A percentile compares a stretch with the other conserved stretches of the same genome.
phyloP scores from a whole-genome alignment of 2,329 filamentous ascomycete genomes.

The Phialophora macrospora region DNA sequence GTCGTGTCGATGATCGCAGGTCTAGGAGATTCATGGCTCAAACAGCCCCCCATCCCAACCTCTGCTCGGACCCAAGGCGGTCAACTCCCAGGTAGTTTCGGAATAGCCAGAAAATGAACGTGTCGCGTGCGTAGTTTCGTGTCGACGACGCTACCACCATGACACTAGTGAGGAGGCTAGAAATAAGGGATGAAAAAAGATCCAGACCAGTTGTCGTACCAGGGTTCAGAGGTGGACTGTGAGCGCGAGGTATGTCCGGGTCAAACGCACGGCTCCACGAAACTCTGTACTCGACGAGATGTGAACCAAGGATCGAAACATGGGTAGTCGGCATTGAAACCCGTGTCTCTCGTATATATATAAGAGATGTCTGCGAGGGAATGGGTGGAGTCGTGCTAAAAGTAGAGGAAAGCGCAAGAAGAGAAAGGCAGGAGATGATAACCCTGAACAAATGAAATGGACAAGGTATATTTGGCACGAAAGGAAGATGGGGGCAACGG shows the following conservation, averaged over 20 bases:
- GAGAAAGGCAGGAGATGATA: not conserved
- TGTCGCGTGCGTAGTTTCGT: not conserved
- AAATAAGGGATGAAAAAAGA: not conserved
- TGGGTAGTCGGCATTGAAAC: not conserved
- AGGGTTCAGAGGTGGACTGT: not conserved
- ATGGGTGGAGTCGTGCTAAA: too few species aligned
- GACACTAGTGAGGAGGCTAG: not conserved
- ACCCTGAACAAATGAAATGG: not conserved
- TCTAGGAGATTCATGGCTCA: too few species aligned
- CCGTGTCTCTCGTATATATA: not conserved
- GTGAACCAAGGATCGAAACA: too few species aligned
- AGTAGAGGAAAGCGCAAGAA: not conserved
- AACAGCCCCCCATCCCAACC: not conserved
- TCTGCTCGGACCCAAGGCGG: not conserved
- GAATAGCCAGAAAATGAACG: not conserved
- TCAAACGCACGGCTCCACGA: not conserved
- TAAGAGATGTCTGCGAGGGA: not conserved
- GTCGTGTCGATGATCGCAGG: too few species aligned
- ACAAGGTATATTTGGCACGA: not conserved
- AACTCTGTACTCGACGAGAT: not conserved
- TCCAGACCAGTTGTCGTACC: not conserved
- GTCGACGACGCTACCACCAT: not conserved
- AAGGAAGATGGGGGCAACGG: not conserved
- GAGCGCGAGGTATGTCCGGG: not conserved
- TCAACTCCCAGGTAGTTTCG: not conserved